phyloP scores from a whole-genome alignment of 305 asterid genomes.

The Stenogyne calaminthoides region DNA sequence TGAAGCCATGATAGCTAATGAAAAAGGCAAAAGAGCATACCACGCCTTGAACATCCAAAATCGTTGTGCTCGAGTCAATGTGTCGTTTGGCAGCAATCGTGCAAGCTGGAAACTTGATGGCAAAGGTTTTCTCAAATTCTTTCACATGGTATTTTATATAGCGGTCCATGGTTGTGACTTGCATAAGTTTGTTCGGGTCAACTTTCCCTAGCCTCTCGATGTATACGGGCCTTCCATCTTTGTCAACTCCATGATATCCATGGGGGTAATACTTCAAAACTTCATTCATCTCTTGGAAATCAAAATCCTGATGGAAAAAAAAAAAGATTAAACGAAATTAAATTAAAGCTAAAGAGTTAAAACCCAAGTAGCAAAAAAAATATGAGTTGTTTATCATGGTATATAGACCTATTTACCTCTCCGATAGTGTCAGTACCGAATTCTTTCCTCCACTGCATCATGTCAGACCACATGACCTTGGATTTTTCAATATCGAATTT shows the following conservation, averaged over 20 bases:
- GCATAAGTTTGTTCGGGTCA: slow-evolving; percentile 92
- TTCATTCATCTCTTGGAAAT: slow-evolving; percentile 74
- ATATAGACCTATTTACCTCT: slow-evolving; percentile 51
- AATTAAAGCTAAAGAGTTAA: slow-evolving; percentile 1
- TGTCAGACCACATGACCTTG: slow-evolving; percentile 96
- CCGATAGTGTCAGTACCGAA: slow-evolving; percentile 76
- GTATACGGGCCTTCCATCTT: slow-evolving; percentile 92
- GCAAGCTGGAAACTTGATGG: slow-evolving; percentile 93
- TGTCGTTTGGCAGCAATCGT: slow-evolving; percentile 94
- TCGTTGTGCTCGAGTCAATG: slow-evolving; percentile 94
- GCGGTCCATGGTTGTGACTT: slow-evolving; percentile 92
- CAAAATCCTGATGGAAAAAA: slow-evolving; percentile 66
- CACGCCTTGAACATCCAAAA: slow-evolving; percentile 98
- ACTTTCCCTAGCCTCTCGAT: slow-evolving; percentile 96
- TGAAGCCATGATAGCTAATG: slow-evolving; percentile 23
- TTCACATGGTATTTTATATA: slow-evolving; percentile 84
- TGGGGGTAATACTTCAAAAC: slow-evolving; percentile 92
- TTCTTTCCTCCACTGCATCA: slow-evolving; percentile 98
- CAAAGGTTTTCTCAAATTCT: slow-evolving; percentile 84
- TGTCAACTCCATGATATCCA: slow-evolving; percentile 97
- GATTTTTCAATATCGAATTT: slow-evolving; percentile 86
- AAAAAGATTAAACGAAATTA: not conserved
- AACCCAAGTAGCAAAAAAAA: not conserved
- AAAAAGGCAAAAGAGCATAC: slow-evolving; percentile 49
- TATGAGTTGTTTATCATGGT: not conserved